These are phyloP conservation scores for Schizochytrium sp. DNA, from an alignment of 108 stramenopile genomes.

Conservation along the genomic window DNA sequence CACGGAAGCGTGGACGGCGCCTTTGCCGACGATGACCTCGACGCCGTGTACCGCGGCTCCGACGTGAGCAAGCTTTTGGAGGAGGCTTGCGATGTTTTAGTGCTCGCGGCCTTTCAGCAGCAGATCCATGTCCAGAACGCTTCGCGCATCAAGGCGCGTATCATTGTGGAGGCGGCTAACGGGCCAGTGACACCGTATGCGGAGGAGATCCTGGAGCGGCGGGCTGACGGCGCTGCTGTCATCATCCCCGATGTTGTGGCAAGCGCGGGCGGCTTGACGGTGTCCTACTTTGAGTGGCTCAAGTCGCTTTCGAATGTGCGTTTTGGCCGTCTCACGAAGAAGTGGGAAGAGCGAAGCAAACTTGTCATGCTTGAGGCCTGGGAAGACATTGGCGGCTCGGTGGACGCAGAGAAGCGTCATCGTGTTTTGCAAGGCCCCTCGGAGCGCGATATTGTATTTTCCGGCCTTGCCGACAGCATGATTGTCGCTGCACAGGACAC, in stretches of 20 bases:
- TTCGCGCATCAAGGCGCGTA: neutral
- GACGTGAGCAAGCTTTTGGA: neutral
- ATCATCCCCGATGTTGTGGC: constrained; percentile 21
- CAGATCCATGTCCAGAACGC: constrained; percentile 13
- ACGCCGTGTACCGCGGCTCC: neutral
- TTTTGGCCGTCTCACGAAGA: constrained; percentile 25
- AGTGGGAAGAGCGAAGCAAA: constrained; percentile 27
- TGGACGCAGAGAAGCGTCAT: neutral
- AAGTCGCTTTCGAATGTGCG: constrained; percentile 29
- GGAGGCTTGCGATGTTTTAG: constrained; percentile 18
- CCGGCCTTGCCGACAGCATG: constrained; percentile 27
- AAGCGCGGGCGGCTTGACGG: constrained; percentile 27
- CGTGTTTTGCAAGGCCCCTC: constrained; percentile 7
- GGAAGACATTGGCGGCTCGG: neutral
- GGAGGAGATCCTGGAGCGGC: constrained; percentile 5
- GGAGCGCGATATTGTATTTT: constrained; percentile 24
- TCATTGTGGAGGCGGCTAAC: constrained; percentile 26
- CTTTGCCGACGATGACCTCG: neutral
- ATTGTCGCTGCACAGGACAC: neutral
- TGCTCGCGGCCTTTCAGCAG: constrained; percentile 25
- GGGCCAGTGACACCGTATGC: constrained; percentile 26
- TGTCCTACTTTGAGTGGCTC: constrained; percentile 32
- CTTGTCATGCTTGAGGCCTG: constrained; percentile 12
- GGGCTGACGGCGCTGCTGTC: neutral
- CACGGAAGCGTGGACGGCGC: neutral